These are phyloP conservation scores for Pleurostoma richardsiae DNA, from an alignment of 2,329 filamentous ascomycete species.

Conservation along the genomic window DNA sequence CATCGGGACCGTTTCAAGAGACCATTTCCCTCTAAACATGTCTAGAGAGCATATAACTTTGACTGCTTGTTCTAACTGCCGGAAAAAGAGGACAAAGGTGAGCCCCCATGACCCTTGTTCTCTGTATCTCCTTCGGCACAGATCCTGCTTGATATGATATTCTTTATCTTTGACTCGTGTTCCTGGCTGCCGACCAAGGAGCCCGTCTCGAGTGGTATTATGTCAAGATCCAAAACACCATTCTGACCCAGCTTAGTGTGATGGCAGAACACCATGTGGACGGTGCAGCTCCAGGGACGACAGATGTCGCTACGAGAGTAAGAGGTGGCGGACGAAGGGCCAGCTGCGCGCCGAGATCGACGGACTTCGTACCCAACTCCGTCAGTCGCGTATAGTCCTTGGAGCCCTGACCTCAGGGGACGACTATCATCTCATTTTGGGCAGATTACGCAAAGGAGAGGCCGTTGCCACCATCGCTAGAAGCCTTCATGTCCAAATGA, in stretches of 20 bases:
- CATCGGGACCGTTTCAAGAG: too few relatives aligned
- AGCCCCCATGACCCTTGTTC: too few relatives aligned
- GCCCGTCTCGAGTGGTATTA: too few relatives aligned
- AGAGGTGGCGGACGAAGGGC: conserved; percentile 19
- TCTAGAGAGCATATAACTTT: conserved; percentile 18
- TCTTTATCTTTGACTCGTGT: background rate
- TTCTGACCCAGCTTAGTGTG: too few relatives aligned
- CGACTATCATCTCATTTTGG: conserved; percentile 11
- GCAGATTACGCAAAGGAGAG: conserved; percentile 12
- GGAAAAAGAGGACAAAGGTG: conserved; percentile 19
- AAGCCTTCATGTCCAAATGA: too few relatives aligned
- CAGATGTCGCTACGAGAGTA: conserved; percentile 17
- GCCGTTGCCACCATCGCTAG: conserved; percentile 6
- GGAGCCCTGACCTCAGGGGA: conserved; percentile 11
- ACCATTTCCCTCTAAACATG: too few relatives aligned
- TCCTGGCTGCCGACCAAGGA: too few relatives aligned
- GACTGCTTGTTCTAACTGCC: conserved; percentile 17
- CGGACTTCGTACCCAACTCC: conserved; percentile 14
- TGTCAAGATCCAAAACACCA: too few relatives aligned
- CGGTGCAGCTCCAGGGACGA: conserved; percentile 15
- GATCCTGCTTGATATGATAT: background rate
- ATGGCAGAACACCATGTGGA: conserved; percentile 16
- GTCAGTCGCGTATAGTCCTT: conserved; percentile 13
- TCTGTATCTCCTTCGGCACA: too few relatives aligned
- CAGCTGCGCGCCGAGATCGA: conserved; percentile 18